Base-by-base conservation (phyloP, 257 asterid species). In the Petunia secreta region DNA sequence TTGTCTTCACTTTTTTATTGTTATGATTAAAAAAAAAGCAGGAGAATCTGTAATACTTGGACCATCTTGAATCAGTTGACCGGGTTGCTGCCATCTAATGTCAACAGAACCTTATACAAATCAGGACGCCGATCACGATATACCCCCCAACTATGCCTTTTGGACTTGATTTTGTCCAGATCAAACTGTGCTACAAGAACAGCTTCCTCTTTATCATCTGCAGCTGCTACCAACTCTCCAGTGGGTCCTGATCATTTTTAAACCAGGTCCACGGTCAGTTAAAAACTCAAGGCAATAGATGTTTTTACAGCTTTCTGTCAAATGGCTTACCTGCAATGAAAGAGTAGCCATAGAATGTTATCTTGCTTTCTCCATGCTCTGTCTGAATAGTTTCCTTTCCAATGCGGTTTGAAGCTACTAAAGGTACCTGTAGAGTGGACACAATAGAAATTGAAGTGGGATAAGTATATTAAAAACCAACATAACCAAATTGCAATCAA, bases 51-150 rank as follows among this genome's bases (percentile, higher is more conserved):
- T 34, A 36, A 57, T 73, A 0, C 44, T 73, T 50, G 2, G 62
- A 5, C 13, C 77, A 50, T 48, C 77, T 71, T 73, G 77, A 34
- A 50, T 73, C 77, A 73, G 13, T 50, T 48, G 60, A 11, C 62
- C 71, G 87, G 85, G 74, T 86, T 88, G 80, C 86, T 83, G 75
- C 99, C 99, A 92, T 96, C 98, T 65, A 90, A 81, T 25, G 98
- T 85, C 87, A 96, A 77, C 67, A 95, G 93, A 85, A 92, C 98
- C 95, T 92, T 94, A 92, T 96, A 96, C 74, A 96, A 85, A 81
- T 96, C 98, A 0, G 97, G 98, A 66, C 99, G 96, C 7, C 98
- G 91, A 82, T 94, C 99, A 40, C 98, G 98, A 75, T 90, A 94
- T 8, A 94, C 79, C 11, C 99, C 99, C 99, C 99, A 96, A 74